Percentiles rank a stretch among this genome's conserved stretches.
Evolutionary conservation across 176 grass and related monocot genomes (phyloP).

Genomic region (Musa beccarii): DNA sequence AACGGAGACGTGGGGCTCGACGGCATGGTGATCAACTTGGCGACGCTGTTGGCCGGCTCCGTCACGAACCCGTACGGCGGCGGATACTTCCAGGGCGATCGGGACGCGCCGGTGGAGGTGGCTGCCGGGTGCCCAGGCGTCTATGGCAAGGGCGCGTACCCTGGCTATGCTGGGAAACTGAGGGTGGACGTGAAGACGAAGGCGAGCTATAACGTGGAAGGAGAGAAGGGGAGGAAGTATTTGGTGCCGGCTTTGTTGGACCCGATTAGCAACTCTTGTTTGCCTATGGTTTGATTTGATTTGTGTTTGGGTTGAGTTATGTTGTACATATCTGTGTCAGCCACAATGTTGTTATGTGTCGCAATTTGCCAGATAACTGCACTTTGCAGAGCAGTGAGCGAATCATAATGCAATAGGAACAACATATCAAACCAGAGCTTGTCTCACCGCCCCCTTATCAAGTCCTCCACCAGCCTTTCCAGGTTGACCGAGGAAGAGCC

Average conservation of each 20-base stretch:
- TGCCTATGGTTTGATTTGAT: constrained; percentile 25
- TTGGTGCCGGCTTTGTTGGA: constrained; percentile 69
- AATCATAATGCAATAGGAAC: too few species aligned
- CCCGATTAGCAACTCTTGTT: constrained; percentile 44
- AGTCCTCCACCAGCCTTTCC: background rate
- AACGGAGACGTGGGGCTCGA: constrained; percentile 62
- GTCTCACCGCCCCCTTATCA: background rate
- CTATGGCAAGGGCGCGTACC: constrained; percentile 52
- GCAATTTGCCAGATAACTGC: too few species aligned
- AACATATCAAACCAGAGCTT: too few species aligned
- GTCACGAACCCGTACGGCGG: constrained; percentile 74
- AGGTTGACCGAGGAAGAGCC: background rate
- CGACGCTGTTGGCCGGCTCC: constrained; percentile 53
- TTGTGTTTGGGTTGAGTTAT: background rate
- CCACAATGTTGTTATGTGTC: too few species aligned
- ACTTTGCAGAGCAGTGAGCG: too few species aligned
- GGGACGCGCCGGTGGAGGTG: constrained; percentile 49
- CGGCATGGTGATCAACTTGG: constrained; percentile 75
- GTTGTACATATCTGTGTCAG: too few species aligned
- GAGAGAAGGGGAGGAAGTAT: constrained; percentile 71
- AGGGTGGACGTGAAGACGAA: constrained; percentile 38
- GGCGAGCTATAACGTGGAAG: constrained; percentile 73
- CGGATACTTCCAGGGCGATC: constrained; percentile 64
- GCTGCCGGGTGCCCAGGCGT: constrained; percentile 41
- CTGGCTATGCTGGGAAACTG: constrained; percentile 45